Evolutionary conservation across 1,284 basidiomycete species (phyloP).

Genomic region (Leccinum olivaceoglutinosum): DNA sequence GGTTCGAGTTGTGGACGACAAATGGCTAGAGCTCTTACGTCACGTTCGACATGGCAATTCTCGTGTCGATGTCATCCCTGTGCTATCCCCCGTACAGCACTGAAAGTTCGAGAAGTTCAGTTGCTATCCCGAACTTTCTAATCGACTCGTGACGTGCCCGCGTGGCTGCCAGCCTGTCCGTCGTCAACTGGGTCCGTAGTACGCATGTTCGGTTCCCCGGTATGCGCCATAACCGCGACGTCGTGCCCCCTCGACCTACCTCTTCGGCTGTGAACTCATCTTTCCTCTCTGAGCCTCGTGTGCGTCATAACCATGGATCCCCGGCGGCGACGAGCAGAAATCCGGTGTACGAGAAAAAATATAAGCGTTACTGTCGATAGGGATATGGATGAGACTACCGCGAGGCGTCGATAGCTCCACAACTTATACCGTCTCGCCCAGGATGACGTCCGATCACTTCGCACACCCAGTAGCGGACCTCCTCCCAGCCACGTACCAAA

Average conservation of each 20-base stretch:
- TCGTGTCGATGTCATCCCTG: slow-evolving; percentile 13
- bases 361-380: background rate
- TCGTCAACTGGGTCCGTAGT: background rate
- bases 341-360: slow-evolving; percentile 1
- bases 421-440: slow-evolving; percentile 14
- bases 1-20: no score
- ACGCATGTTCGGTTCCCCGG: slow-evolving; percentile 18
- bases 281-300: background rate
- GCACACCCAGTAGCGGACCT: background rate
- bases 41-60: no score
- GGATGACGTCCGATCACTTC: slow-evolving; percentile 13
- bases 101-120: background rate
- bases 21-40: no score
- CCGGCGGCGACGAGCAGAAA: slow-evolving; percentile 5
- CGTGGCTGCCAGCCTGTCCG: background rate
- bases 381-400: slow-evolving; percentile 1
- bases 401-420: slow-evolving; percentile 5
- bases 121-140: background rate
- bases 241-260: background rate
- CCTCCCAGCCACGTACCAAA: background rate
- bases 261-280: background rate
- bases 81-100: slow-evolving; percentile 11
- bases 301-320: background rate
- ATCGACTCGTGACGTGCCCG: background rate
- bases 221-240: slow-evolving; percentile 13